Evolutionary conservation across 176 grass and related monocot genomes (phyloP), one percentile per base, ranked within the genome.

Genomic region (Guadua angustifolia): DNA sequence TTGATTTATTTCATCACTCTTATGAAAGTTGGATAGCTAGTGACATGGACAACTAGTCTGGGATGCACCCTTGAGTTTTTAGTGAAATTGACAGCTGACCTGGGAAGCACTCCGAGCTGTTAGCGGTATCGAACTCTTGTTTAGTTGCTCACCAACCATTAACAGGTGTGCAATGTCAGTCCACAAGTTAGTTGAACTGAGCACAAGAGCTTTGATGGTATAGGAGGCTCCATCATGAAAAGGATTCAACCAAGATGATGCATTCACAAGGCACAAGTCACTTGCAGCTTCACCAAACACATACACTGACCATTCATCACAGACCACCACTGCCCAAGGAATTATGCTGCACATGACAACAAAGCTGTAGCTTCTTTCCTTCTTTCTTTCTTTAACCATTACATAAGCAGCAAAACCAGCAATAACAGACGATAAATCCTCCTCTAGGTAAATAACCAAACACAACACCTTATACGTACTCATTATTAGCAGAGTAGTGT

Each of bases 401-500:
- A 88, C 79, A 88, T 70, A 68, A 60, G 63, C 51, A 77, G 15
- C 7, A 72, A 86, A 69, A 79, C 55, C 46, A 66, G 58, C 50
- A 71, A 79, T 29, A 64, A 7, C 14, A 64, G 26, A 56, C 17
- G 42, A 84, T 44, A 84, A 77, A 68, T 84, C 63, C 71, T 73
- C 69, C 24, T 81, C 85, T 81, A 51, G 42, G 71, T 68, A 82
- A 59, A 62, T 49, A 76, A 77, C 50, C 71, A 83, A 52, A 83
- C 64, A 83, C 79, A 82, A 51, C 51, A 82, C 79, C 72, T 63
- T 76, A 35, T 38, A 70, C 61, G 79, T 77, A 82, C 32, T 88
- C 77, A 83, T 77, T 77, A 77, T 21, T 47, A 88, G 53, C 38
- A 88, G 51, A 88, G 51, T 88, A 60, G 62, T 38, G 19, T 78